Conservation (phyloP, 2,329 filamentous ascomycete genomes). For the Colletotrichum sp. region DNA sequence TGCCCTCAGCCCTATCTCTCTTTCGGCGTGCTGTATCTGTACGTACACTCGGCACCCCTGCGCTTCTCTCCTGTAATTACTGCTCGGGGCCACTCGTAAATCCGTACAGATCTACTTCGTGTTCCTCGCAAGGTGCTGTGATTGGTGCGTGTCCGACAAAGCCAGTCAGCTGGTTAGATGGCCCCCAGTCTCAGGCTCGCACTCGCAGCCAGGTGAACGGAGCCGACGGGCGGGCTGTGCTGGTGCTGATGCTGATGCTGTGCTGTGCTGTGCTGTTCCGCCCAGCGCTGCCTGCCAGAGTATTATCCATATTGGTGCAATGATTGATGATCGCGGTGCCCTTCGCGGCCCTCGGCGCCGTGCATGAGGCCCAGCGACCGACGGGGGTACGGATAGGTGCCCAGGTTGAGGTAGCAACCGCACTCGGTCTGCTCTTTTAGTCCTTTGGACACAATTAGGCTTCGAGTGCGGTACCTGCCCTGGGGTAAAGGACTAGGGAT, state of each 20-base stretch:
- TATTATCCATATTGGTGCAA: background rate
- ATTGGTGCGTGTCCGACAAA: slow-evolving; percentile 13
- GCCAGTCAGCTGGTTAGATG: slow-evolving; percentile 5
- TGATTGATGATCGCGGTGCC: background rate
- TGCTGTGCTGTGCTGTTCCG: background rate
- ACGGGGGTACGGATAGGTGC: background rate
- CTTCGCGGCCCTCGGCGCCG: background rate
- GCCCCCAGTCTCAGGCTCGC: slow-evolving; percentile 5
- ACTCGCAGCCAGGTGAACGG: slow-evolving; percentile 5
- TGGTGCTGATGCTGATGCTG: background rate
- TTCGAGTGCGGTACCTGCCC: background rate
- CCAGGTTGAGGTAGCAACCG: slow-evolving; percentile 8
- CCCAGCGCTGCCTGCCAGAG: background rate
- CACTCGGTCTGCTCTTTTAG: slow-evolving; percentile 2
- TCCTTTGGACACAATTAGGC: background rate
- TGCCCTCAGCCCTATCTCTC: slow-evolving; percentile 13
- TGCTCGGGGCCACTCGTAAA: slow-evolving; percentile 16
- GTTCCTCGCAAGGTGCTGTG: background rate
- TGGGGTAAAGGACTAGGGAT: background rate
- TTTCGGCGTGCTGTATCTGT: background rate
- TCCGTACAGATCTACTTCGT: background rate
- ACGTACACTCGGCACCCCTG: background rate
- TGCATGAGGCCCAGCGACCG: background rate
- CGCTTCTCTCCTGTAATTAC: background rate
- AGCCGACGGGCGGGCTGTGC: slow-evolving; percentile 16